Evolutionary conservation across 345 rosid genomes (phyloP).

Genomic region (Passiflora organensis): DNA sequence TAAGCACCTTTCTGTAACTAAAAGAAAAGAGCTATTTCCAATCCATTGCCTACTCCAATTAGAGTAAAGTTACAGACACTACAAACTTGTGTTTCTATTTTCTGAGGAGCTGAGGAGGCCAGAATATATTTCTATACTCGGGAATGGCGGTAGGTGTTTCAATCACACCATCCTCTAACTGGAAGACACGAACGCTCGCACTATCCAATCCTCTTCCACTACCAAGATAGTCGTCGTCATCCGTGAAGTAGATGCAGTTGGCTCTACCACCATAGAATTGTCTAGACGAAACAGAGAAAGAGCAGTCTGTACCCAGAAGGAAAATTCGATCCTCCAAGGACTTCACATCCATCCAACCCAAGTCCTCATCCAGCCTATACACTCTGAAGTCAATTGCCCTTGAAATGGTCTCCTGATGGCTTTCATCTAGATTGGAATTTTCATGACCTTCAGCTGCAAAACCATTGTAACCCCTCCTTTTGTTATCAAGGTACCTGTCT

Average conservation of each 20-base stretch:
- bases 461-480: not conserved
- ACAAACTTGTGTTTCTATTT: too few relatives aligned
- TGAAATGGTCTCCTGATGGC: not conserved
- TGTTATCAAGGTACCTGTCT: slow-evolving; percentile 19
- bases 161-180: slow-evolving; percentile 5
- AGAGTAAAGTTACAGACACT: too few relatives aligned
- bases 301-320: slow-evolving; percentile 26
- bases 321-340: slow-evolving; percentile 7
- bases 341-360: slow-evolving; percentile 8
- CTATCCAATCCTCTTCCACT: not conserved
- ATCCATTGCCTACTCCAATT: too few relatives aligned
- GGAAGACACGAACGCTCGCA: slow-evolving; percentile 9
- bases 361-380: slow-evolving; percentile 24
- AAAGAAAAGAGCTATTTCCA: too few relatives aligned
- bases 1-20: too few relatives aligned
- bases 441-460: not conserved
- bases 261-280: slow-evolving; percentile 7
- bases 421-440: not conserved
- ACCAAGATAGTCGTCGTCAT: not conserved
- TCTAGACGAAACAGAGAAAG: slow-evolving; percentile 24
- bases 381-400: slow-evolving; percentile 11
- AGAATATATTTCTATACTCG: not conserved
- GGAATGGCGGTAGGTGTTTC: not conserved
- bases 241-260: slow-evolving; percentile 19
- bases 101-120: too few relatives aligned